Conservation (phyloP, 257 asterid species). For the Ilex asprella region DNA sequence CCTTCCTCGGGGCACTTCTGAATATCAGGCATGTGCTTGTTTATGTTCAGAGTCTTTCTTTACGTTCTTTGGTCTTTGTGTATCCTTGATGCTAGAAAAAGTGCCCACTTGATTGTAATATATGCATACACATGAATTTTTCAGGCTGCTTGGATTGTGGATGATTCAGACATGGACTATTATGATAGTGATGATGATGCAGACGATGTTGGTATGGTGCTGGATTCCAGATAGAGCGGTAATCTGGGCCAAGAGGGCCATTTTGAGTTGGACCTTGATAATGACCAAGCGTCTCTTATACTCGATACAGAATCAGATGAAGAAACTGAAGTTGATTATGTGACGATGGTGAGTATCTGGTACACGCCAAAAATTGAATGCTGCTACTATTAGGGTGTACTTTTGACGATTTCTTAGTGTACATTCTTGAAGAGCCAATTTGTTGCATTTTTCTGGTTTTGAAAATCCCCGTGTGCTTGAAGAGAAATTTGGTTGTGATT, state of each 20-base stretch:
- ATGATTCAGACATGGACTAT: slow-evolving; percentile 59
- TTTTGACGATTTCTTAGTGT: too few relatives aligned
- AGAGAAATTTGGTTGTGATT: too few relatives aligned
- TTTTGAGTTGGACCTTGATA: slow-evolving; percentile 59
- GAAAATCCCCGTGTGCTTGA: too few relatives aligned
- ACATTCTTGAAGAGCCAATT: too few relatives aligned
- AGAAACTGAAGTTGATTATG: slow-evolving; percentile 69
- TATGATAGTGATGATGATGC: slow-evolving; percentile 60
- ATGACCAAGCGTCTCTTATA: slow-evolving; percentile 59
- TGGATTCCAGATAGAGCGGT: slow-evolving; percentile 56
- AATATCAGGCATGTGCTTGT: slow-evolving; percentile 61
- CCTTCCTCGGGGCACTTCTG: slow-evolving; percentile 82
- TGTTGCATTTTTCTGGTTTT: too few relatives aligned
- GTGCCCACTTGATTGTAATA: slow-evolving; percentile 8
- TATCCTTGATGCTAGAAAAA: too few relatives aligned
- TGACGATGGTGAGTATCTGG: slow-evolving; percentile 62
- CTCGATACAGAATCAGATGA: slow-evolving; percentile 63
- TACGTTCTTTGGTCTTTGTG: slow-evolving; percentile 1
- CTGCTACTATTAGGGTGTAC: too few relatives aligned
- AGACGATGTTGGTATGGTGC: slow-evolving; percentile 69
- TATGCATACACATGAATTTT: slow-evolving; percentile 9
- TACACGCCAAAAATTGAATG: neutral
- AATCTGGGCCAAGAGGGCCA: slow-evolving; percentile 28
- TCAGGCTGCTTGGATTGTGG: slow-evolving; percentile 99
- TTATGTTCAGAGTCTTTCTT: slow-evolving; percentile 6